A percentile compares a stretch with the other conserved stretches of the same genome.
Evolutionary conservation across 495 filamentous ascomycete species (phyloP).

Genomic region (Trichoderma reesei): DNA sequence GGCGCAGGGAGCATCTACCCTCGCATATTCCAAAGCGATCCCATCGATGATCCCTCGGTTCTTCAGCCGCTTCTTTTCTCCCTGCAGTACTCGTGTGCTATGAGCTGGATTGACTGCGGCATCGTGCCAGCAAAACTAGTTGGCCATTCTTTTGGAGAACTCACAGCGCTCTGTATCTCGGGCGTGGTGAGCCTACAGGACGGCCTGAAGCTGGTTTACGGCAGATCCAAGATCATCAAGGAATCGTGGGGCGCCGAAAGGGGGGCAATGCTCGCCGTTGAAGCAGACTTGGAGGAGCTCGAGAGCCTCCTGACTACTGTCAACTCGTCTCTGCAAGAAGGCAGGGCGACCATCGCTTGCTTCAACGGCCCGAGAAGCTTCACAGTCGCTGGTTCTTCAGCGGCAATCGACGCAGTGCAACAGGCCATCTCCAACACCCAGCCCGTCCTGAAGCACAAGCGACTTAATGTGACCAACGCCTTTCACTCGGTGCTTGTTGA

Average conservation of each 20-base stretch:
- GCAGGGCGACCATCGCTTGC: slow-evolving; percentile 32
- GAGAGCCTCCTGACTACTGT: slow-evolving; percentile 15
- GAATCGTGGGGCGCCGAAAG: slow-evolving; percentile 28
- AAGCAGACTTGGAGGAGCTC: slow-evolving; percentile 22
- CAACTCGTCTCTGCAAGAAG: not conserved
- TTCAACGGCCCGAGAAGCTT: slow-evolving; percentile 41
- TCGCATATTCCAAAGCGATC: slow-evolving; percentile 26
- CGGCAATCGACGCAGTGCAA: slow-evolving; percentile 23
- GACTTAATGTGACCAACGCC: slow-evolving; percentile 37
- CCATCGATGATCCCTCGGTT: slow-evolving; percentile 25
- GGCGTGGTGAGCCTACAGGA: slow-evolving; percentile 29
- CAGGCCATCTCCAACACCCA: not conserved
- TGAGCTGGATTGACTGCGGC: slow-evolving; percentile 41
- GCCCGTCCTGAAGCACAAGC: slow-evolving; percentile 21
- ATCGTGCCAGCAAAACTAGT: slow-evolving; percentile 28
- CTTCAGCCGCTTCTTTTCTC: slow-evolving; percentile 37
- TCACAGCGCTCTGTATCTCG: slow-evolving; percentile 38
- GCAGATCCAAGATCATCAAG: slow-evolving; percentile 30
- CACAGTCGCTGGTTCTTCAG: slow-evolving; percentile 33
- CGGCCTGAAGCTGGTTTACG: slow-evolving; percentile 28
- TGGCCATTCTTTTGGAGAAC: slow-evolving; percentile 47
- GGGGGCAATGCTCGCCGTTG: slow-evolving; percentile 40
- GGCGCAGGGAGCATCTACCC: slow-evolving; percentile 32
- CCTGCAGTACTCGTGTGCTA: slow-evolving; percentile 40
- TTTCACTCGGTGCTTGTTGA: slow-evolving; percentile 44